Evolutionary conservation across 176 grass and related monocot species (phyloP), one percentile per base, ranked within the genome.

Genomic region (Raddia distichophylla): DNA sequence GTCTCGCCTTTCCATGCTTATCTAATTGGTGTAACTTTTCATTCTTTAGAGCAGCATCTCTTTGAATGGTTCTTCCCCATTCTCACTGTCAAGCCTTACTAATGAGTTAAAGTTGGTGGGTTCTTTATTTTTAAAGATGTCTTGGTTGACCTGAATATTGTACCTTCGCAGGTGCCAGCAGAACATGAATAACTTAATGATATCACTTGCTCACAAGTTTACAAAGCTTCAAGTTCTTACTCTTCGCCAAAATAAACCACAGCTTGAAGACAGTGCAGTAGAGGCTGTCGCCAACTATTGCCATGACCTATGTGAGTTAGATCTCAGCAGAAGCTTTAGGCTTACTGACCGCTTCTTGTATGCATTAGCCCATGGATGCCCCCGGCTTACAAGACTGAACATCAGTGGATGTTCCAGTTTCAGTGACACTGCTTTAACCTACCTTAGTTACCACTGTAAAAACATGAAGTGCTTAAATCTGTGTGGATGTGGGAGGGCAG

Each of bases 371-470:
- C 49, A 89, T 76, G 88, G 91, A 74, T 97, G 94, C 14, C 86
- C 83, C 4, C 60, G 50, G 42, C 91, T 97, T 78, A 87, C 88
- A 51, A 97, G 74, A 57, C 83, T 97, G 71, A 97, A 97, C 70
- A 97, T 97, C 47, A 97, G 94, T 7, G 94, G 94, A 34, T 93
- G 94, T 71, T 93, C 91, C 50, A 88, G 82, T 74, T 97, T 97
- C 81, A 93, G 86, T 82, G 94, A 97, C 61, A 87, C 80, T 76
- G 94, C 88, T 43, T 89, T 97, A 65, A 75, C 52, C 55, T 86
- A 91, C 86, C 88, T 97, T 68, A 93, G 77, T 17, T 63, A 67
- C 63, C 82, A 64, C 82, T 93, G 94, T 78, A 91, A 85, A 67
- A 81, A 82, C 18, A 76, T 97, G 18, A 97, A 91, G 50, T 67